Percentiles rank a stretch among this genome's conserved stretches.
Conservation (phyloP, 2,329 filamentous ascomycete genomes). For the Penicillium sp. region DNA sequence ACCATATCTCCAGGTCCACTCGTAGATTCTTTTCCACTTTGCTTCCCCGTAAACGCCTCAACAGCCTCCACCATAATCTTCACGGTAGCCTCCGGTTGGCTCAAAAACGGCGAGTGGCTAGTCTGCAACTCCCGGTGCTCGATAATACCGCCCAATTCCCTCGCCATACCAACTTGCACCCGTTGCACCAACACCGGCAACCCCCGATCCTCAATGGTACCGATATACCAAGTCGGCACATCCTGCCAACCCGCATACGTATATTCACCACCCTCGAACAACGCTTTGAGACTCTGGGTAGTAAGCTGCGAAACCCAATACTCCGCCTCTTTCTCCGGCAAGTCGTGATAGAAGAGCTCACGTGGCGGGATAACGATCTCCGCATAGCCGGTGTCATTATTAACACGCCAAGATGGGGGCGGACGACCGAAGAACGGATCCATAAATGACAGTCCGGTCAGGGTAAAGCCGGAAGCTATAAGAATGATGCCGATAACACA, state of each 20-base stretch:
- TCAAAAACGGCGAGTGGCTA: conserved; percentile 54
- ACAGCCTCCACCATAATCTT: conserved; percentile 41
- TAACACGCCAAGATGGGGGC: conserved; percentile 43
- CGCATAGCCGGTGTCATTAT: conserved; percentile 44
- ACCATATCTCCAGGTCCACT: not conserved
- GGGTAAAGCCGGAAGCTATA: conserved; percentile 47
- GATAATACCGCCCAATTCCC: conserved; percentile 37
- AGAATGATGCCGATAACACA: conserved; percentile 46
- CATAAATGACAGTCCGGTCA: conserved; percentile 42
- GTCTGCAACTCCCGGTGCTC: conserved; percentile 43
- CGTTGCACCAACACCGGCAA: conserved; percentile 44
- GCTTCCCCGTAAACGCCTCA: conserved; percentile 25
- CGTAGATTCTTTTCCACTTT: not conserved
- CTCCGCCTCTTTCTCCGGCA: conserved; percentile 45
- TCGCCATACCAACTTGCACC: conserved; percentile 40
- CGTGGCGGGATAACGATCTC: conserved; percentile 38
- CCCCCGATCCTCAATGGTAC: conserved; percentile 43
- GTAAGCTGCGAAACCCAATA: conserved; percentile 45
- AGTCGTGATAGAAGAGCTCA: conserved; percentile 53
- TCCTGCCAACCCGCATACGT: conserved; percentile 50
- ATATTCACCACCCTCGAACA: conserved; percentile 48
- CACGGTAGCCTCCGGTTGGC: conserved; percentile 43
- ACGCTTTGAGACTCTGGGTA: conserved; percentile 43
- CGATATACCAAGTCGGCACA: conserved; percentile 50
- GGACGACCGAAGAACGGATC: conserved; percentile 43